Conservation (phyloP, 2,329 filamentous ascomycete species). For the Acrodontium crateriforme region DNA sequence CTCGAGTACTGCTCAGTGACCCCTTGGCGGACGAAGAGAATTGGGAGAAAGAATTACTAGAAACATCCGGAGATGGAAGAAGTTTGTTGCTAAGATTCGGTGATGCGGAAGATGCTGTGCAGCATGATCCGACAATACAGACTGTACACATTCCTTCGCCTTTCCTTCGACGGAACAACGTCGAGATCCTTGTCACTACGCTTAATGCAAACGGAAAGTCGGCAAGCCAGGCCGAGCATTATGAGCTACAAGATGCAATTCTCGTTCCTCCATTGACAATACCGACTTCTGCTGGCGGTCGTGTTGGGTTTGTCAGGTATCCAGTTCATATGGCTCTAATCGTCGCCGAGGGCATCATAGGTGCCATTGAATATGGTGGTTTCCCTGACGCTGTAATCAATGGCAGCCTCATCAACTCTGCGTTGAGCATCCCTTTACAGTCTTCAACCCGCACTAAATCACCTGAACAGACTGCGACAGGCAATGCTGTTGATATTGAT, state of each 20-base stretch:
- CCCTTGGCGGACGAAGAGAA: constrained; percentile 25
- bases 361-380: constrained; percentile 41
- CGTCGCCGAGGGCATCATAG: constrained; percentile 57
- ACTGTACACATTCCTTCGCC: constrained; percentile 52
- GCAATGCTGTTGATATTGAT: constrained; percentile 45
- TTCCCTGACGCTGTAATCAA: constrained; percentile 22
- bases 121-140: constrained; percentile 37
- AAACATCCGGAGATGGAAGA: constrained; percentile 20
- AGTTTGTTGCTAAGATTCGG: constrained; percentile 36
- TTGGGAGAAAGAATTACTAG: constrained; percentile 31
- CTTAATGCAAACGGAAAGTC: constrained; percentile 31
- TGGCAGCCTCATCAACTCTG: constrained; percentile 35
- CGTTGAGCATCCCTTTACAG: constrained; percentile 41
- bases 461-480: constrained; percentile 3
- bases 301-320: constrained; percentile 54
- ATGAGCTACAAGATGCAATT: constrained; percentile 46
- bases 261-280: constrained; percentile 65
- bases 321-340: constrained; percentile 75
- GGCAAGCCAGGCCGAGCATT: constrained; percentile 15
- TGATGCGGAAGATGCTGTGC: constrained; percentile 36
- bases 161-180: constrained; percentile 43
- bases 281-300: constrained; percentile 47
- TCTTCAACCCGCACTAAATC: constrained; percentile 3
- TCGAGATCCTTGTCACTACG: constrained; percentile 49
- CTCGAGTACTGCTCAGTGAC: constrained; percentile 44